Base-by-base conservation (phyloP, 2,329 filamentous ascomycete genomes). In the Colletotrichum neosansevieriae region DNA sequence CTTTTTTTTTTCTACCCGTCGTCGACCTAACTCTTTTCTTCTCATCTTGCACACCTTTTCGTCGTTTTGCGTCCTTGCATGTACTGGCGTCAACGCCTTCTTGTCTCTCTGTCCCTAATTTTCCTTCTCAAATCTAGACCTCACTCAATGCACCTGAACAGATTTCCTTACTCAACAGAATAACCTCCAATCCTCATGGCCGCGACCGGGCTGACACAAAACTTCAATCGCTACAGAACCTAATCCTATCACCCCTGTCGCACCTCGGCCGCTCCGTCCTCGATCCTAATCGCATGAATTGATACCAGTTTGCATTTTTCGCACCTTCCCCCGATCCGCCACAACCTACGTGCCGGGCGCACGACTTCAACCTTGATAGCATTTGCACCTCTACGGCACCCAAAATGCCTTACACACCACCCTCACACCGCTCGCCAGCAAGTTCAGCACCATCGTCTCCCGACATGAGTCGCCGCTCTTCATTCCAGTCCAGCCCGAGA, bases 371-470 rank as follows among this genome's bases (percentile, higher is more conserved):
- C 44, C n/a, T 17, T 44, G 15, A 53, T 36, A 24, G 19, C 6
- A 29, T 29, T 38, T 53, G n/a, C n/a, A 10, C 47, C 32, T 40
- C 7, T 24, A 42, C 44, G 34, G 38, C 72, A 75, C 72, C 63
- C 15, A 40, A 12, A 83, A 96, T 96, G 93, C 93, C 93, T 89
- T 96, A 96, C 84, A 96, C 93, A 80, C 92, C 93, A 70, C 93
- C 93, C 71, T 88, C 90, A 74, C 87, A 88, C 51, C 83, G 85
- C 76, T 90, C 89, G 70, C 88, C 89, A 76, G 83, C 88, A 73
- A 84, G 86, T 70, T 89, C 89, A 74, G 82, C 83, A 68, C 81
- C 86, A 58, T 75, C 83, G 21, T 90, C 89, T 58, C 88, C 88
- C 12, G 81, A 83, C 73, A 76, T 78, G 71, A 90, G 87, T 76